A percentile compares a stretch with the other conserved stretches of the same genome.
Conservation (phyloP, 2,329 filamentous ascomycete genomes). For the Drechslera avenae region DNA sequence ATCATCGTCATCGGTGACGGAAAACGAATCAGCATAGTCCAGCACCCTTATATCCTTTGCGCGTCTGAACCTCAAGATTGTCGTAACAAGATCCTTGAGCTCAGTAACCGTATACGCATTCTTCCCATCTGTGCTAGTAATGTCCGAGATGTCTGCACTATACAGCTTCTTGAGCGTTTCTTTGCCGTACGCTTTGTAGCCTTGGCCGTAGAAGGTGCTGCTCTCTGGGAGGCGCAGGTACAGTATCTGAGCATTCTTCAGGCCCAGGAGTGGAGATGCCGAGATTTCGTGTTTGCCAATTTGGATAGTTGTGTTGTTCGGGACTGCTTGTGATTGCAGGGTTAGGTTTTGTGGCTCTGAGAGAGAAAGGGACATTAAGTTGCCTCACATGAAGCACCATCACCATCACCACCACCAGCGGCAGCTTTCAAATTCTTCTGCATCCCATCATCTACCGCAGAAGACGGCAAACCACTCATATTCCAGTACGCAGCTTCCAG, state of each 20-base stretch:
- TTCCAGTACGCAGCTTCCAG: slow-evolving; percentile 29
- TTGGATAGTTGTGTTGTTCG: slow-evolving; percentile 8
- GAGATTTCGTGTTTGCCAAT: slow-evolving; percentile 15
- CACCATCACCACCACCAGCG: no score
- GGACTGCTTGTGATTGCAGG: no score
- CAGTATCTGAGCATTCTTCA: slow-evolving; percentile 29
- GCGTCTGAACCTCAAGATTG: slow-evolving; percentile 20
- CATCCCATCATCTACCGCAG: no score
- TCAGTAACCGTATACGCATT: slow-evolving; percentile 27
- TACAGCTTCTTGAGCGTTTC: slow-evolving; percentile 33
- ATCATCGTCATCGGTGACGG: slow-evolving; percentile 11
- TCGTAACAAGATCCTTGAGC: slow-evolving; percentile 23
- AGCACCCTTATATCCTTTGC: slow-evolving; percentile 28
- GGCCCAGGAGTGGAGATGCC: slow-evolving; percentile 14
- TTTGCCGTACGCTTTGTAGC: slow-evolving; percentile 17
- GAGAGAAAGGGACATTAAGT: no score
- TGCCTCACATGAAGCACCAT: no score
- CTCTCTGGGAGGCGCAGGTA: slow-evolving; percentile 34
- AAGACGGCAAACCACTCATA: slow-evolving; percentile 21
- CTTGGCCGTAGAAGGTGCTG: slow-evolving; percentile 26
- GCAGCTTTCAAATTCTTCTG: no score
- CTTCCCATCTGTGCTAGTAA: slow-evolving; percentile 25
- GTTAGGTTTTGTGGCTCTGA: no score
- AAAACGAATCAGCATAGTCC: slow-evolving; percentile 25
- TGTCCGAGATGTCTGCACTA: slow-evolving; percentile 18